Evolutionary conservation across 148 eudicot species (phyloP).

Genomic region (Chenopodium suecicum): DNA sequence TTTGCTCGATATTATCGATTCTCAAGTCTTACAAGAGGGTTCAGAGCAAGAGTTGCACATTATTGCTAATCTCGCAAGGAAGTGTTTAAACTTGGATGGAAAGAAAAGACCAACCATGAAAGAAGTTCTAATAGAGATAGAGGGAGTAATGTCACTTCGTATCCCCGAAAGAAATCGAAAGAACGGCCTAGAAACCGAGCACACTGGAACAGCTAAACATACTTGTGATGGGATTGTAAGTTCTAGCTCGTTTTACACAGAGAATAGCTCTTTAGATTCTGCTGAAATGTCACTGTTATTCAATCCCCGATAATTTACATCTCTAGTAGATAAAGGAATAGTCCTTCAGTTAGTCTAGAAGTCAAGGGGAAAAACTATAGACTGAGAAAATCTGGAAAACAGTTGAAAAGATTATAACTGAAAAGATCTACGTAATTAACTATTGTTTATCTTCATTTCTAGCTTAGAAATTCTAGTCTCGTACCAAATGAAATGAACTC

Average conservation of each 20-base stretch:
- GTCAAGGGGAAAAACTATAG: too few species aligned
- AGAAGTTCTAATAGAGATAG: constrained; percentile 15
- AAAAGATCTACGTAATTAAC: too few species aligned
- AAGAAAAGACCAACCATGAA: constrained; percentile 34
- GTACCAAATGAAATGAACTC: too few species aligned
- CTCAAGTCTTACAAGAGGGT: constrained; percentile 19
- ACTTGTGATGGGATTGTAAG: not conserved
- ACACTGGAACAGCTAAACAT: not conserved
- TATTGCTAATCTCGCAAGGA: constrained; percentile 19
- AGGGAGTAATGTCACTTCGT: not conserved
- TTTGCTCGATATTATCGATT: constrained; percentile 15
- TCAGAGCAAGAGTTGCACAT: constrained; percentile 15
- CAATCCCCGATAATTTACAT: constrained; percentile 12
- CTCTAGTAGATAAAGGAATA: too few species aligned
- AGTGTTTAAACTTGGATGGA: constrained; percentile 31
- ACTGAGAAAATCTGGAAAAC: too few species aligned
- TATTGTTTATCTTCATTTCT: too few species aligned
- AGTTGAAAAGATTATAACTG: too few species aligned
- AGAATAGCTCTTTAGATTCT: constrained; percentile 10
- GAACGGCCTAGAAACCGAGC: not conserved
- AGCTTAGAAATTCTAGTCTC: too few species aligned
- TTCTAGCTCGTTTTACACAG: constrained; percentile 13
- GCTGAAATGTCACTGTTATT: constrained; percentile 25
- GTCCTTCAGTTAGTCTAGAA: too few species aligned
- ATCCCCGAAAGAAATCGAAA: not conserved